Evolutionary conservation across 1,284 basidiomycete genomes (phyloP).

Genomic region (Prillingera fragicola): DNA sequence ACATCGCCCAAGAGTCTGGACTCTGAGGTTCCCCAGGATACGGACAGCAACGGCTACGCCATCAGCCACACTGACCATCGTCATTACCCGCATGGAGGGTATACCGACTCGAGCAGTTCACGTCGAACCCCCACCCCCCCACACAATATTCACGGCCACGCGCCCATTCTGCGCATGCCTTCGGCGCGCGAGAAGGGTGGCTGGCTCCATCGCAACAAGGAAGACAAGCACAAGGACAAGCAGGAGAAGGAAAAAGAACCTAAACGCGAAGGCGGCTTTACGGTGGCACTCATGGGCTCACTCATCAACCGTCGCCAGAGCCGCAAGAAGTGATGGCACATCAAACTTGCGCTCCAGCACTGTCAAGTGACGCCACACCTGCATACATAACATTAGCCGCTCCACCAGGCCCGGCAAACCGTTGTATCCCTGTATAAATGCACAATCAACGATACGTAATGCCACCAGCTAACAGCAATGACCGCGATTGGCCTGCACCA

Average conservation of each 20-base stretch:
- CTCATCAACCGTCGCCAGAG: slow-evolving; percentile 7
- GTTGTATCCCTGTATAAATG: too few species aligned
- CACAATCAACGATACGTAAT: too few species aligned
- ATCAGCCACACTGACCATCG: neutral
- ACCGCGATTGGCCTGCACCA: too few species aligned
- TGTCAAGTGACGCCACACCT: too few species aligned
- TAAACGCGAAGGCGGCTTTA: too few species aligned
- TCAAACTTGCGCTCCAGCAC: too few species aligned
- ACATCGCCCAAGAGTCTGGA: neutral
- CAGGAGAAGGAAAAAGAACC: slow-evolving; percentile 1
- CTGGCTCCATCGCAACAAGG: slow-evolving; percentile 5
- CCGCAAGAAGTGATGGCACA: too few species aligned
- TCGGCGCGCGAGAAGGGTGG: slow-evolving; percentile 2
- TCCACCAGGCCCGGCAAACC: too few species aligned
- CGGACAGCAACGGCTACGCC: neutral
- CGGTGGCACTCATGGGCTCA: slow-evolving; percentile 2
- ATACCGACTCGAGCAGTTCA: neutral
- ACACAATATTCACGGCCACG: neutral
- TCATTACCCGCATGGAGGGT: neutral
- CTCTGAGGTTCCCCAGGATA: neutral
- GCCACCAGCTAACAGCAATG: too few species aligned
- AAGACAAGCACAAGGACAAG: slow-evolving; percentile 6
- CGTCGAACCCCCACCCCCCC: neutral
- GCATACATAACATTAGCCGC: too few species aligned
- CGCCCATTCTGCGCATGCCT: neutral